Base-by-base conservation (phyloP, 176 grass and related monocot species). In the Oryza glumipatula region DNA sequence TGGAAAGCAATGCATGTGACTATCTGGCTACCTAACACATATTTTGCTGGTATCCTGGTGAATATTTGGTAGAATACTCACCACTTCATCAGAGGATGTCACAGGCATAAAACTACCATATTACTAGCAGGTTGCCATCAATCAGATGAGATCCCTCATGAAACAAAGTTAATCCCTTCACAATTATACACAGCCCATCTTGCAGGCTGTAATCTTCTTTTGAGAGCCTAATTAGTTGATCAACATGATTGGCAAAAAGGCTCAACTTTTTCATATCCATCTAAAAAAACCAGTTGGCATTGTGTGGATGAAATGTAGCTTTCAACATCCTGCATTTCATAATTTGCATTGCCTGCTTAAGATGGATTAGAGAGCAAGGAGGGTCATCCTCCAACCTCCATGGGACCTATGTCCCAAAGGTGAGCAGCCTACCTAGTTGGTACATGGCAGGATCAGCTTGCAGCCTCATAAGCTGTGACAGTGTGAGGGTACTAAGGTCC, bases 301-400 rank as follows among this genome's bases (percentile, higher is more conserved):
- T 65, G 2, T 66, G 58, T 68, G 68, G 76, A 61, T 84, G 76
- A 84, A 5, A 75, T 46, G 81, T 28, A 63, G 80, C 81, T 74
- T 68, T 84, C 87, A 84, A 76, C 38, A 38, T 32, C 8, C 67
- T 41, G 39, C 39, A 41, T 41, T 41, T 7, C 39, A 41, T 41
- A 41, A 41, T 41, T 41, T 78, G 45, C 67, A 83, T 71, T 36
- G 47, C 78, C 71, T 82, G 28, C 79, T 70, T 4, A 6, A 35
- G 58, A 80, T 49, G 79, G 70, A 73, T 73, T 26, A 5, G 46
- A 73, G 76, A 78, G 39, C 39, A 41, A 8, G 45, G 45, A 74
- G 75, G 86, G 74, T 52, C 74, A 22, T 71, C 7, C 56, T 44
- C 76, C 19, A 85, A 72, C 67, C 67, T 79, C 76, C 60, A 45